Conservation (phyloP, 2,329 filamentous ascomycete genomes). For the Fusarium palustre region DNA sequence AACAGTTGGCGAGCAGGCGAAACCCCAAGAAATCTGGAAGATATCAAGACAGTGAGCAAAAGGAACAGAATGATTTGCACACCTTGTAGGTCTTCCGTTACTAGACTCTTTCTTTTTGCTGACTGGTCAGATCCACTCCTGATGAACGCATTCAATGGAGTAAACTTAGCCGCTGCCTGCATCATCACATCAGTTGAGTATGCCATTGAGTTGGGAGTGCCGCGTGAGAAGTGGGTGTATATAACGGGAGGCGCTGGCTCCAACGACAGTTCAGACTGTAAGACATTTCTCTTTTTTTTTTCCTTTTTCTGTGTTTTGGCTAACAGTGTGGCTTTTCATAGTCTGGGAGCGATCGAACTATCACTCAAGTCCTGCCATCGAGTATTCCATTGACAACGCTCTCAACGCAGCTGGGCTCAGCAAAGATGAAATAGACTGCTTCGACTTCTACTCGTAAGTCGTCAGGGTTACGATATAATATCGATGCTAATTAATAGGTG, state of each 20-base stretch:
- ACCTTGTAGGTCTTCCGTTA: constrained; percentile 63
- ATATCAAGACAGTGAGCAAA: constrained; percentile 65
- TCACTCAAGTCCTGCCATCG: constrained; percentile 68
- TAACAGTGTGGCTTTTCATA: constrained; percentile 38
- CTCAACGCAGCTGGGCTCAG: constrained; percentile 60
- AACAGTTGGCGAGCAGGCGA: constrained; percentile 69
- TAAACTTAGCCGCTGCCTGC: constrained; percentile 72
- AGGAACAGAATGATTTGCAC: constrained; percentile 76
- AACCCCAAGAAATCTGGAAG: constrained; percentile 57
- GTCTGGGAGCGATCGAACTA: constrained; percentile 73
- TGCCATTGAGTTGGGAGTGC: constrained; percentile 66
- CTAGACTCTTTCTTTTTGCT: rapidly evolving
- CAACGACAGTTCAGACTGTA: constrained; percentile 60
- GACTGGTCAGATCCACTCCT: constrained; percentile 67
- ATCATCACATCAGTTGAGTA: constrained; percentile 69
- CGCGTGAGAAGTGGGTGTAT: constrained; percentile 70
- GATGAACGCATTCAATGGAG: constrained; percentile 78
- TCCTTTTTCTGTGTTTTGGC: too few relatives aligned
- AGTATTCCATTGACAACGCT: constrained; percentile 66
- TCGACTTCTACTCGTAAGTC: constrained; percentile 71
- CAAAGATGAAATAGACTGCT: constrained; percentile 67
- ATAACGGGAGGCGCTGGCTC: constrained; percentile 73
- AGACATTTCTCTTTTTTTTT: constrained; percentile 48
- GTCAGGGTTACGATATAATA: rapidly evolving
- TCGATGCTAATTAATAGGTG: constrained; percentile 57